These are phyloP conservation scores for Teunomyces tritomae DNA, from an alignment of 805 yeast species.

Conservation along the genomic window DNA sequence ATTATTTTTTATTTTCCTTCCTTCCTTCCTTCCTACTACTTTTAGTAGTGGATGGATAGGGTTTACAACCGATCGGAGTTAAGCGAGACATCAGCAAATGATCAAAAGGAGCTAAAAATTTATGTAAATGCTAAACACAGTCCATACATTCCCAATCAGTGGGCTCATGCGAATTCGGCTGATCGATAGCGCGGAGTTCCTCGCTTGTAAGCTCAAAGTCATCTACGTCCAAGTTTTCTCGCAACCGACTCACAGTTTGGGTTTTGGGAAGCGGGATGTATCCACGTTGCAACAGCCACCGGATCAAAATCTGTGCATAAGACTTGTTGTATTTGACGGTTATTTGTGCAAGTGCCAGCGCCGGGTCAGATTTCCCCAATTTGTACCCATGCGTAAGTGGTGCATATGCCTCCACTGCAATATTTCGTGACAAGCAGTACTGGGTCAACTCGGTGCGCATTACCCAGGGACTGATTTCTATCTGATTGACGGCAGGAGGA, in stretches of 20 bases:
- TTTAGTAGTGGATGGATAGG: too few relatives aligned
- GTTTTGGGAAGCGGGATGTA: constrained; percentile 39
- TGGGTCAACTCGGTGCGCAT: constrained; percentile 37
- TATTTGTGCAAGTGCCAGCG: constrained; percentile 26
- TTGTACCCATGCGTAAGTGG: constrained; percentile 38
- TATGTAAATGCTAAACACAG: constrained; percentile 20
- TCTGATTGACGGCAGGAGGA: constrained; percentile 48
- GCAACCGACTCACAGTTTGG: constrained; percentile 20
- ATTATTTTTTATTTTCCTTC: too few relatives aligned
- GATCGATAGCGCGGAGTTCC: constrained; percentile 24
- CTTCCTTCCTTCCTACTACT: too few relatives aligned
- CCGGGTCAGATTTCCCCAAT: constrained; percentile 17
- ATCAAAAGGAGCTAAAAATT: background rate
- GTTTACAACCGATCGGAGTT: too few relatives aligned
- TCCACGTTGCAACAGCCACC: constrained; percentile 50
- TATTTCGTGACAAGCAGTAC: constrained; percentile 25
- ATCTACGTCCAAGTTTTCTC: constrained; percentile 21
- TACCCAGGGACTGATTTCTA: constrained; percentile 50
- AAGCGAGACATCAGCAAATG: too few relatives aligned
- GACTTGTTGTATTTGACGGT: constrained; percentile 37
- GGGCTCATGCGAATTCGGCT: constrained; percentile 57
- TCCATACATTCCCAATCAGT: constrained; percentile 76
- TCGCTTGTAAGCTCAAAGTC: constrained; percentile 25
- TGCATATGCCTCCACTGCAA: constrained; percentile 36
- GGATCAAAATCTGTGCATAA: constrained; percentile 46